phyloP scores from a whole-genome alignment of 164 flowering plant species.

The Umbilicus rupestris region DNA sequence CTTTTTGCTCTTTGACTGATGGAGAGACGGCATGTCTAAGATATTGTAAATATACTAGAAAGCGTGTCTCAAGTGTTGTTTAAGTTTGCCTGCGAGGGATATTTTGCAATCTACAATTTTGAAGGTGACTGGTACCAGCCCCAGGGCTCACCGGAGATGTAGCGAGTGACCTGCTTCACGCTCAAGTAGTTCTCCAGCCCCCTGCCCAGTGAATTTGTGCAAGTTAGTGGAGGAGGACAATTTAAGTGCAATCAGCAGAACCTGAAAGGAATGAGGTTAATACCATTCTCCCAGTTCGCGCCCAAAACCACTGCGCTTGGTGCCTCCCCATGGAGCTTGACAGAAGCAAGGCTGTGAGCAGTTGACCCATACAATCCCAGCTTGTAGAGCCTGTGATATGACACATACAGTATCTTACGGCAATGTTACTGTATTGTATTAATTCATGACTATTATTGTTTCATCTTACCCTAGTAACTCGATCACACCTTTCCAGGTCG shows the following conservation, averaged over 20 bases:
- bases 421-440: not conserved
- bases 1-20: too few relatives aligned
- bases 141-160: conserved; percentile 74
- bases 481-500: conserved; percentile 86
- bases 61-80: too few relatives aligned
- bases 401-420: not conserved
- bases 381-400: conserved; percentile 50
- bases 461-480: conserved; percentile 58
- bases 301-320: conserved; percentile 92
- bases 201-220: conserved; percentile 34
- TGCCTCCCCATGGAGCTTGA: conserved; percentile 99
- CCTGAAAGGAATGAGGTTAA: not conserved
- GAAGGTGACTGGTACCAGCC: conserved; percentile 86
- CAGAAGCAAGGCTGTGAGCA: conserved; percentile 97
- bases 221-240: not conserved
- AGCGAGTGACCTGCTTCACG: conserved; percentile 92
- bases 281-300: conserved; percentile 98
- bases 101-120: conserved; percentile 28
- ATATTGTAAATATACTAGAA: too few relatives aligned
- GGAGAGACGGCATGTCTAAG: too few relatives aligned
- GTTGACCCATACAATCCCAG: conserved; percentile 96
- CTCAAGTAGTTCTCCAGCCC: conserved; percentile 87
- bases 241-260: not conserved
- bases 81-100: not conserved
- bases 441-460: not conserved